These are phyloP conservation scores for Aspergillus hiratsukae DNA, from an alignment of 2,329 filamentous ascomycete species.

Conservation along the genomic window DNA sequence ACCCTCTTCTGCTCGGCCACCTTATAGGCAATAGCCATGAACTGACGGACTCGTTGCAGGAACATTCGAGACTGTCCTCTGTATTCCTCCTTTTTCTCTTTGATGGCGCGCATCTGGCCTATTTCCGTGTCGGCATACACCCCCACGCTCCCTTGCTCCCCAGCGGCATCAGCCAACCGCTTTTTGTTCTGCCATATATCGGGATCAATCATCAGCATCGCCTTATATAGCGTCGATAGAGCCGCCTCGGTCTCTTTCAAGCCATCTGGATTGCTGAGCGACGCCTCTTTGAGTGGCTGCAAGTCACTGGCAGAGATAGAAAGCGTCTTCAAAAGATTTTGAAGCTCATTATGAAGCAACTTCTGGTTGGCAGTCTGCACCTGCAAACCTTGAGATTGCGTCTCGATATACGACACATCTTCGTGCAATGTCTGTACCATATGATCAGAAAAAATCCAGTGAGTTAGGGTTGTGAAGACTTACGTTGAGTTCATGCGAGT, in stretches of 20 bases:
- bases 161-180: slow-evolving; percentile 44
- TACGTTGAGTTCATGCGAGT: slow-evolving; percentile 89
- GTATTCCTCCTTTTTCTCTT: slow-evolving; percentile 92
- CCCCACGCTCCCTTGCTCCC: slow-evolving; percentile 37
- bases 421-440: slow-evolving; percentile 74
- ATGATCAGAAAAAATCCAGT: slow-evolving; percentile 17
- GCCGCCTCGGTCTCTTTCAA: slow-evolving; percentile 73
- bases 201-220: slow-evolving; percentile 90
- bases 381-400: slow-evolving; percentile 92
- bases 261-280: slow-evolving; percentile 66
- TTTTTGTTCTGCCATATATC: slow-evolving; percentile 58
- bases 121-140: slow-evolving; percentile 70
- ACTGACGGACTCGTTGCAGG: slow-evolving; percentile 72
- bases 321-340: slow-evolving; percentile 83
- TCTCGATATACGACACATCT: slow-evolving; percentile 95
- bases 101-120: slow-evolving; percentile 84
- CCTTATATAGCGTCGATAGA: slow-evolving; percentile 79
- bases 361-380: slow-evolving; percentile 98
- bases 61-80: slow-evolving; percentile 70
- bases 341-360: slow-evolving; percentile 81
- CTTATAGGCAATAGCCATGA: slow-evolving; percentile 77
- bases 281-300: slow-evolving; percentile 66
- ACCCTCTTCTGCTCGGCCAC: slow-evolving; percentile 67
- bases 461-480: slow-evolving; percentile 29
- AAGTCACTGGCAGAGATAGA: slow-evolving; percentile 77